Evolutionary conservation across 2,329 filamentous ascomycete species (phyloP).

Genomic region (Botrytis hyacinthi): DNA sequence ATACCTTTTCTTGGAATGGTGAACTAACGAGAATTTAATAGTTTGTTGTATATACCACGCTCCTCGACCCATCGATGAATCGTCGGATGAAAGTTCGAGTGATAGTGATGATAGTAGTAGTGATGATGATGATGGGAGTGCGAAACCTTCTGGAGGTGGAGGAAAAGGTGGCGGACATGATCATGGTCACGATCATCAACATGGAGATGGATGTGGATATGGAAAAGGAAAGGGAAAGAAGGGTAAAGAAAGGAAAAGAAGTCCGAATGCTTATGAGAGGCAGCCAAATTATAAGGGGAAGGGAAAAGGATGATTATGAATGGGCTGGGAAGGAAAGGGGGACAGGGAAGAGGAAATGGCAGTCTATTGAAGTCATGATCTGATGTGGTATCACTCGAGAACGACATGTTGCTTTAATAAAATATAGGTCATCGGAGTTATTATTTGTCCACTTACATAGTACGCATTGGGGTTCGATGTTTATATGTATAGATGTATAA

Average conservation of each 20-base stretch:
- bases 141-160: slow-evolving; percentile 39
- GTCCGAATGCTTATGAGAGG: slow-evolving; percentile 81
- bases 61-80: slow-evolving; percentile 77
- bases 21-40: slow-evolving; percentile 39
- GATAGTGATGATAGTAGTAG: slow-evolving; percentile 54
- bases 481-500: background rate
- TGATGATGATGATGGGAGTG: slow-evolving; percentile 45
- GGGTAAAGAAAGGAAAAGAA: slow-evolving; percentile 51
- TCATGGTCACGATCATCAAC: slow-evolving; percentile 33
- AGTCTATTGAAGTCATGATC: background rate
- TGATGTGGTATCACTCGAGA: background rate
- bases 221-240: slow-evolving; percentile 38
- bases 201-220: slow-evolving; percentile 35
- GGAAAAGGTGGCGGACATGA: slow-evolving; percentile 30
- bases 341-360: background rate
- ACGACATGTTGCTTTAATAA: background rate
- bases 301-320: background rate
- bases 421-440: background rate
- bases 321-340: background rate
- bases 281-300: slow-evolving; percentile 57
- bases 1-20: background rate
- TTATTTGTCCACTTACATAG: background rate
- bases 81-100: slow-evolving; percentile 63
- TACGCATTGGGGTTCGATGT: background rate
- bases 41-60: slow-evolving; percentile 99